Evolutionary conservation across 257 asterid species (phyloP), one percentile per base, ranked within the genome.

Genomic region (Ilex asprella): DNA sequence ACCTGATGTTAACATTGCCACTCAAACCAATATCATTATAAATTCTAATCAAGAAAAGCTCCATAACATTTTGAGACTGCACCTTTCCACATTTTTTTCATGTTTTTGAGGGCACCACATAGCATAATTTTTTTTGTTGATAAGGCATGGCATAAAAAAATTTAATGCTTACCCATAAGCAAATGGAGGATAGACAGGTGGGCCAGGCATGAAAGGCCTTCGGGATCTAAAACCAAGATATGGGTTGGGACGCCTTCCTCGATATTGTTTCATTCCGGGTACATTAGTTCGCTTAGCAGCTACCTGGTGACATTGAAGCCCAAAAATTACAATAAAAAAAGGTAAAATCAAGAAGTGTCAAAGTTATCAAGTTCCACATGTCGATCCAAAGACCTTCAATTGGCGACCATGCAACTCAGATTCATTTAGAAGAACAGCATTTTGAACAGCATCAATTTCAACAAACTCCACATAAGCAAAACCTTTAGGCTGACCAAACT

Each of bases 231-330:
- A 66, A 59, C 84, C 89, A 69, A 75, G 73, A 66, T 77, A 80
- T 9, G 89, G 84, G 61, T 67, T 76, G 30, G 86, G 86, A 32
- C 83, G 82, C 59, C 89, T 69, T 58, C 89, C 89, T 12, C 86
- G 78, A 31, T 47, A 78, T 66, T 78, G 86, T 53, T 75, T 83
- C 89, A 83, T 77, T 43, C 89, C 89, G 31, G 89, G 89, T 58
- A 83, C 68, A 70, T 80, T 83, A 6, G 89, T 83, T 61, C 89
- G 65, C 76, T 83, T 83, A 13, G 84, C 82, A 64, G 86, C 76
- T 11, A 83, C 86, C 89, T 83, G 82, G 30, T 4, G 52, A 46
- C 52, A 46, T 14, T 12, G 10, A 46, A 10, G 10, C 13, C 52
- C 52, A 46, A 10, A 10, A 7, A 46, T 46, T 46, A 46, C 3